A percentile compares a stretch with the other conserved stretches of the same genome.
phyloP scores from a whole-genome alignment of 257 asterid species.

The Galeopsis tetrahit region DNA sequence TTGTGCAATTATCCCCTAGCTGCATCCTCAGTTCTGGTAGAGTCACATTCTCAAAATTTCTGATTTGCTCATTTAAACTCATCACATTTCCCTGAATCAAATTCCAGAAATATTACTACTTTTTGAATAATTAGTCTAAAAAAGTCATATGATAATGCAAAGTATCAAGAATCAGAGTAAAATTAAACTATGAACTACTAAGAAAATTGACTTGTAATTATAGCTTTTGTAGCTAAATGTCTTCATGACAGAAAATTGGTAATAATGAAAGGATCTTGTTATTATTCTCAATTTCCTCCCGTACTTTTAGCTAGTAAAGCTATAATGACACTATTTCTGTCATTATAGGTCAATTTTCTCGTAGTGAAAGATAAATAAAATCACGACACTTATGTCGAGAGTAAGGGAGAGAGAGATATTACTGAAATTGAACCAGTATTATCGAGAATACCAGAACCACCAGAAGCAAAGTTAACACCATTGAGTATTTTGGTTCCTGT shows the following conservation, averaged over 20 bases:
- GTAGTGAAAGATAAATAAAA: not conserved
- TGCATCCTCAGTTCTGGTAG: conserved; percentile 59
- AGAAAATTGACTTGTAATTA: too few relatives aligned
- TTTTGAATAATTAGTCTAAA: not conserved
- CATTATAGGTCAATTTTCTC: too few relatives aligned
- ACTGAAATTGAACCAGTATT: conserved; percentile 63
- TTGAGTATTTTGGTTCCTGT: conserved; percentile 52
- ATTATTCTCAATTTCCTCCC: too few relatives aligned
- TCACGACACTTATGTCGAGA: not conserved
- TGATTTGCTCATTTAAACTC: conserved; percentile 61
- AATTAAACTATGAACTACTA: not conserved
- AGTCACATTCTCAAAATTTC: conserved; percentile 58
- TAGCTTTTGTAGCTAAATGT: too few relatives aligned
- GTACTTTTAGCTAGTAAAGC: not conserved
- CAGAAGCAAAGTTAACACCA: conserved; percentile 83
- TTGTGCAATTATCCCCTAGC: conserved; percentile 31
- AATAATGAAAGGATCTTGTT: too few relatives aligned
- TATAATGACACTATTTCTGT: too few relatives aligned
- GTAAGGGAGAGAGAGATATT: conserved; percentile 36
- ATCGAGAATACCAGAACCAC: conserved; percentile 84
- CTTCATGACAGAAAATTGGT: too few relatives aligned
- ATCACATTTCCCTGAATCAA: conserved; percentile 58
- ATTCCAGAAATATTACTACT: not conserved
- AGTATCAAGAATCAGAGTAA: not conserved
- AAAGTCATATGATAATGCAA: not conserved